Evolutionary conservation across 164 flowering plant genomes (phyloP).

Genomic region (Liriodendron chinense): DNA sequence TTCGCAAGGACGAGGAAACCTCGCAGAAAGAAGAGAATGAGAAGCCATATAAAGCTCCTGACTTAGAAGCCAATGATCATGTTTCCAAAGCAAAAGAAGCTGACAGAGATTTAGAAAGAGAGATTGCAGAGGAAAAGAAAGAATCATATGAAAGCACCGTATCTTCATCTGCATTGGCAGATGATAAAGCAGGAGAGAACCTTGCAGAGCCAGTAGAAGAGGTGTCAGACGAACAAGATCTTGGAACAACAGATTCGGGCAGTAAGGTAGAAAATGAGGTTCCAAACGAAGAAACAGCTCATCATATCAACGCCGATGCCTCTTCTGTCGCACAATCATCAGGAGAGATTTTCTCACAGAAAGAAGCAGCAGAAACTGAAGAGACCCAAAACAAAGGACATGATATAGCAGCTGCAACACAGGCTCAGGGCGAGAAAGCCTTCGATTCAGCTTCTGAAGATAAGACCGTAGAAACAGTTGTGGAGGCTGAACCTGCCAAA

Average conservation of each 20-base stretch:
- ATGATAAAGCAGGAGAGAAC: background rate
- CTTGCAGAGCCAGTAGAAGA: background rate
- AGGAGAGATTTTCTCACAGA: background rate
- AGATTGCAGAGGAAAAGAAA: background rate
- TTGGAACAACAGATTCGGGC: background rate
- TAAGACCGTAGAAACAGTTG: background rate
- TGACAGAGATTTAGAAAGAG: background rate
- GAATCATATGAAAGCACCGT: background rate
- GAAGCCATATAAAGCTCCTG: background rate
- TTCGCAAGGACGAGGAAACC: background rate
- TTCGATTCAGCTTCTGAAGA: background rate
- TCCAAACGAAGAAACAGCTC: background rate
- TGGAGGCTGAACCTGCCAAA: background rate
- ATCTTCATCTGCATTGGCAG: background rate
- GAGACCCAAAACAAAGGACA: background rate
- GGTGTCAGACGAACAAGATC: background rate
- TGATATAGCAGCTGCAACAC: no score
- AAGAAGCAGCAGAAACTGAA: background rate
- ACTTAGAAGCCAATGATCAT: background rate
- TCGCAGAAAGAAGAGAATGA: conserved; percentile 1
- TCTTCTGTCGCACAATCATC: background rate
- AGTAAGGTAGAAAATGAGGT: background rate
- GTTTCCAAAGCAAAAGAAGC: background rate
- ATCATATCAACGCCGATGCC: background rate
- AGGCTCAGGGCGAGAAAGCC: background rate